Conservation (phyloP, 352 stramenopile species). For the Pythium sukuiense region DNA sequence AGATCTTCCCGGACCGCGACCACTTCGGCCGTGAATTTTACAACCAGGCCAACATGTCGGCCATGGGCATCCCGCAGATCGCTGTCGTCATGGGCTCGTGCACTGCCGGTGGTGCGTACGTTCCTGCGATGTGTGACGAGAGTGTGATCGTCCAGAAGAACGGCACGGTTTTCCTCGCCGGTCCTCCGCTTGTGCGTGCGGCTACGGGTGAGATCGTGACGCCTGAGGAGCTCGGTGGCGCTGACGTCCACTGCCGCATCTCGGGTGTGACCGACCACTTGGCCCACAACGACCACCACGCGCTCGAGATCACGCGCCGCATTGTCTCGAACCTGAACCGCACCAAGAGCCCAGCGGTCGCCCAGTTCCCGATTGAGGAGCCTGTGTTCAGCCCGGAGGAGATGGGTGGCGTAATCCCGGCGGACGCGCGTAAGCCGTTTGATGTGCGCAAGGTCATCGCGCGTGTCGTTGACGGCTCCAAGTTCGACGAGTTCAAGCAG, state of each 20-base stretch:
- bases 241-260: slow-evolving; percentile 88
- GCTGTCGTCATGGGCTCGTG: slow-evolving; percentile 97
- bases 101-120: slow-evolving; percentile 96
- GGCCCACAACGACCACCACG: slow-evolving; percentile 94
- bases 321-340: slow-evolving; percentile 94
- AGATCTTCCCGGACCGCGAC: slow-evolving; percentile 97
- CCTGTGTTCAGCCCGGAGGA: slow-evolving; percentile 92
- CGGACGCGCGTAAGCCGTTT: slow-evolving; percentile 94
- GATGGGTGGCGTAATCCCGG: slow-evolving; percentile 92
- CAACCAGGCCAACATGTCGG: slow-evolving; percentile 97
- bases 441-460: slow-evolving; percentile 96
- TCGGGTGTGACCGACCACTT: slow-evolving; percentile 97
- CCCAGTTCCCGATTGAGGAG: slow-evolving; percentile 85
- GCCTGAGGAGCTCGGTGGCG: slow-evolving; percentile 94
- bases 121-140: slow-evolving; percentile 98
- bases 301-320: slow-evolving; percentile 86
- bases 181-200: slow-evolving; percentile 97
- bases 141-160: slow-evolving; percentile 97
- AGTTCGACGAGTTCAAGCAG: slow-evolving; percentile 98
- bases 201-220: slow-evolving; percentile 97
- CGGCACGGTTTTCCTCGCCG: slow-evolving; percentile 97
- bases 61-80: slow-evolving; percentile 94
- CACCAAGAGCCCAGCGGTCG: slow-evolving; percentile 36
- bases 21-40: slow-evolving; percentile 99
- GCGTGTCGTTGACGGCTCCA: slow-evolving; percentile 94